A percentile compares a stretch with the other conserved stretches of the same genome.
Conservation (phyloP, 768 basidiomycete genomes). For the Leccinum fibrillosum region DNA sequence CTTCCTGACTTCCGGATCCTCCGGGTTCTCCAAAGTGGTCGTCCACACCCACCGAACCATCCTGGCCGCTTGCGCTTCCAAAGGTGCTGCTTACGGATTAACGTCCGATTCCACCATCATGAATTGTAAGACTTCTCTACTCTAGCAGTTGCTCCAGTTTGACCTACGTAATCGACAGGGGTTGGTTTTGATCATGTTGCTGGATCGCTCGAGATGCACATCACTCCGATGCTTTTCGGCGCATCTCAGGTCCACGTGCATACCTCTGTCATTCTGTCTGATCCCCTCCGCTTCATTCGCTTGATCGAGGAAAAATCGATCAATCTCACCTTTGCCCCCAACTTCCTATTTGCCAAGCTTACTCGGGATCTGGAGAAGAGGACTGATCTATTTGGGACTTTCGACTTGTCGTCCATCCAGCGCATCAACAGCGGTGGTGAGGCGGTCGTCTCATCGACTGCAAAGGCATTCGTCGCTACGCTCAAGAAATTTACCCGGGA, state of each 20-base stretch:
- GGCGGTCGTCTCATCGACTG: constrained; percentile 18
- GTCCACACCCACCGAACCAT: neutral
- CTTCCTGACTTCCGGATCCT: neutral
- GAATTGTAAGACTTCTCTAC: constrained; percentile 27
- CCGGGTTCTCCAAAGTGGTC: neutral
- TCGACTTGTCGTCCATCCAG: constrained; percentile 27
- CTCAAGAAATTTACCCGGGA: constrained; percentile 23
- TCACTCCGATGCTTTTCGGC: constrained; percentile 32
- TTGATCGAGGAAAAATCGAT: constrained; percentile 34
- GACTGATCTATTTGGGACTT: constrained; percentile 13
- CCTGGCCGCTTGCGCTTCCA: neutral
- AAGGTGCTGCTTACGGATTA: neutral
- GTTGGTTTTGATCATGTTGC: constrained; percentile 43
- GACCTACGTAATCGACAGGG: constrained; percentile 13
- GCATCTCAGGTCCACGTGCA: constrained; percentile 16
- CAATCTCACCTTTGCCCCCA: constrained; percentile 14
- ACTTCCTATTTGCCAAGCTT: neutral
- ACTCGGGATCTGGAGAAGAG: neutral
- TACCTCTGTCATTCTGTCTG: constrained; percentile 14
- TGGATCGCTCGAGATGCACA: constrained; percentile 36
- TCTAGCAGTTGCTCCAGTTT: neutral
- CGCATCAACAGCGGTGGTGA: neutral
- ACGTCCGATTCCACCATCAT: constrained; percentile 6
- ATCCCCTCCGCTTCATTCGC: constrained; percentile 9
- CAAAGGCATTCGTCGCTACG: constrained; percentile 32